phyloP scores from a whole-genome alignment of 805 yeast genomes.

The Pichia nanzhaoensis region DNA sequence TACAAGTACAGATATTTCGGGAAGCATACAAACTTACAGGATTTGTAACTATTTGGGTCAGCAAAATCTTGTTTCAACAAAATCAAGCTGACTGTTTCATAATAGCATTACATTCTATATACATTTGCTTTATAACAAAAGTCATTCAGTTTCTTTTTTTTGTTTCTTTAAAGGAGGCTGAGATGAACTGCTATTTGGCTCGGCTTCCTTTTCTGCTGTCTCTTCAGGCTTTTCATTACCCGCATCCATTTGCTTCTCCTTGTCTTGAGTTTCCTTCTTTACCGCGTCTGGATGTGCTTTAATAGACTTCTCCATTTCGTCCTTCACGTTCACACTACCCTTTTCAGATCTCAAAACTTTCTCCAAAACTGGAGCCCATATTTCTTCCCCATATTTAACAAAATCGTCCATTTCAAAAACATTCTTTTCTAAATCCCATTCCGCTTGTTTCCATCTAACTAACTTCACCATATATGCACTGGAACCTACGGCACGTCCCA shows the following conservation, averaged over 20 bases:
- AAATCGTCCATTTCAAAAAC: slow-evolving; percentile 67
- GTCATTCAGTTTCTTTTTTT: neutral
- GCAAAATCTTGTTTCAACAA: neutral
- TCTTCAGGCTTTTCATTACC: slow-evolving; percentile 4
- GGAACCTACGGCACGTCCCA: slow-evolving; percentile 74
- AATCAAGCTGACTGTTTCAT: neutral
- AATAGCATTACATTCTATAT: neutral
- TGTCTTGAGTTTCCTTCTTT: neutral
- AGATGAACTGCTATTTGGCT: slow-evolving; percentile 4
- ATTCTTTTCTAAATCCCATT: slow-evolving; percentile 70
- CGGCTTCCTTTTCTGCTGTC: slow-evolving; percentile 4
- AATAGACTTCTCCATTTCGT: slow-evolving; percentile 32
- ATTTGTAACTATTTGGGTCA: slow-evolving; percentile 39
- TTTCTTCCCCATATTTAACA: slow-evolving; percentile 46
- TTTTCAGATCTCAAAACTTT: slow-evolving; percentile 43
- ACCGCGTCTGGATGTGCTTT: slow-evolving; percentile 11
- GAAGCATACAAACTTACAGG: slow-evolving; percentile 15
- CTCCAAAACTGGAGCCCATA: slow-evolving; percentile 65
- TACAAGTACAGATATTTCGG: slow-evolving; percentile 3
- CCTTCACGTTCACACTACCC: slow-evolving; percentile 31
- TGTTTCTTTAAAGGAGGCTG: slow-evolving; percentile 5
- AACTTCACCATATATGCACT: slow-evolving; percentile 86
- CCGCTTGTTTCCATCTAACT: slow-evolving; percentile 67
- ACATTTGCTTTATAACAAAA: neutral
- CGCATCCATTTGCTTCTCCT: too few relatives aligned